A percentile compares a stretch with the other conserved stretches of the same genome.
phyloP scores from a whole-genome alignment of 805 yeast species.

The Teunomyces kruisii region DNA sequence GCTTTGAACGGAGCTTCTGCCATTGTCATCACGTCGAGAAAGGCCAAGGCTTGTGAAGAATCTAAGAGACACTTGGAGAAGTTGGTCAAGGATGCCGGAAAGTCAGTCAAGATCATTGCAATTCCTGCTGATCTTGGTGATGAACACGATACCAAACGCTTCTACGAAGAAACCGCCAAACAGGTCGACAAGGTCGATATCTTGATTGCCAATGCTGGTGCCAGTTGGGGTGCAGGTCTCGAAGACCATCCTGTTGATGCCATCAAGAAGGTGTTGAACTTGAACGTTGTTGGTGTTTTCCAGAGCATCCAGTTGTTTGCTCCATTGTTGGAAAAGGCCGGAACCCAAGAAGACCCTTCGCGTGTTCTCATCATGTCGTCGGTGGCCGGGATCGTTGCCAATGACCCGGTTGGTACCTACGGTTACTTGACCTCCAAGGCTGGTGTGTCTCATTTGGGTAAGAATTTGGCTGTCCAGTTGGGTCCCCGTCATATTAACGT shows the following conservation, averaged over 20 bases:
- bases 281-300: conserved; percentile 70
- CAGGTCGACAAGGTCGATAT: conserved; percentile 53
- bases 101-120: conserved; percentile 32
- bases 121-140: conserved; percentile 59
- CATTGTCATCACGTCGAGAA: conserved; percentile 65
- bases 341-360: conserved; percentile 55
- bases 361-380: conserved; percentile 68
- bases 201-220: conserved; percentile 76
- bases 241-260: conserved; percentile 61
- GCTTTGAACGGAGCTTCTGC: conserved; percentile 60
- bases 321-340: conserved; percentile 57
- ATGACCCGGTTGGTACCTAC: conserved; percentile 56
- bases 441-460: conserved; percentile 68
- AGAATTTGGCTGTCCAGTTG: conserved; percentile 60
- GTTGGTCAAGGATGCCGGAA: conserved; percentile 34
- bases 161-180: conserved; percentile 41
- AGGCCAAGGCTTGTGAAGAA: conserved; percentile 58
- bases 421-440: conserved; percentile 77
- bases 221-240: conserved; percentile 71
- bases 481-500: conserved; percentile 69
- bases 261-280: conserved; percentile 58
- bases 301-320: conserved; percentile 60
- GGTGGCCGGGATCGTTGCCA: conserved; percentile 51
- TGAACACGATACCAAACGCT: conserved; percentile 46
- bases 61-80: conserved; percentile 45